Evolutionary conservation across 148 eudicot genomes (phyloP).

Genomic region (Cornus suecica): DNA sequence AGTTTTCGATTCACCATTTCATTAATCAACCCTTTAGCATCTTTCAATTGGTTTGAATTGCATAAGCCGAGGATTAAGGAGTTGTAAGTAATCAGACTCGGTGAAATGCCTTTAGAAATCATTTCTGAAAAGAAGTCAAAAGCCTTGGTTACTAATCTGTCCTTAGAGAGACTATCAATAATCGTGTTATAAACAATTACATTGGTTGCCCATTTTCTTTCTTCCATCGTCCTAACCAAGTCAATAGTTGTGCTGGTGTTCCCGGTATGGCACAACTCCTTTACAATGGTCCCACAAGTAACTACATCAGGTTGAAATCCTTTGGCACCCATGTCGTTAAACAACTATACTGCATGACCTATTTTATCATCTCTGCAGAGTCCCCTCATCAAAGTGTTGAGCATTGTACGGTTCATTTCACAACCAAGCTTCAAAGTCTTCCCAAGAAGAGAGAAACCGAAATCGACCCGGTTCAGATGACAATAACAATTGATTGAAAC

Average conservation of each 20-base stretch:
- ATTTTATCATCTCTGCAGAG: neutral
- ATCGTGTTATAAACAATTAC: neutral
- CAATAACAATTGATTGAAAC: conserved; percentile 15
- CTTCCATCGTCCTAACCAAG: neutral
- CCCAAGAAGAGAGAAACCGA: conserved; percentile 15
- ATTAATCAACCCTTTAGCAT: conserved; percentile 6
- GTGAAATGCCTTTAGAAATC: neutral
- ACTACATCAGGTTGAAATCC: neutral
- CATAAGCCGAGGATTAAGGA: conserved; percentile 1
- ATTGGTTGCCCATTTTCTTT: neutral
- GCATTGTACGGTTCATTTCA: neutral
- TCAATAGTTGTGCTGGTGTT: neutral
- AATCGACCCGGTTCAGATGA: conserved; percentile 6
- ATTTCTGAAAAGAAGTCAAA: neutral
- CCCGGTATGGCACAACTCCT: conserved; percentile 1
- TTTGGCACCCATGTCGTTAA: neutral
- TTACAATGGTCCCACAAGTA: neutral
- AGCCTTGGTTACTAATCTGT: neutral
- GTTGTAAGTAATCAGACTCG: neutral
- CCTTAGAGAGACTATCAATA: conserved; percentile 10
- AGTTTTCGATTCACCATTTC: neutral
- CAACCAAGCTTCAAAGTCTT: conserved; percentile 16
- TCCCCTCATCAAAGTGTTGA: conserved; percentile 14
- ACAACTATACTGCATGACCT: neutral
- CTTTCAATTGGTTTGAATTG: neutral